Base-by-base conservation (phyloP, 805 yeast species). In the Cyberlindnera samutprakarnensis region DNA sequence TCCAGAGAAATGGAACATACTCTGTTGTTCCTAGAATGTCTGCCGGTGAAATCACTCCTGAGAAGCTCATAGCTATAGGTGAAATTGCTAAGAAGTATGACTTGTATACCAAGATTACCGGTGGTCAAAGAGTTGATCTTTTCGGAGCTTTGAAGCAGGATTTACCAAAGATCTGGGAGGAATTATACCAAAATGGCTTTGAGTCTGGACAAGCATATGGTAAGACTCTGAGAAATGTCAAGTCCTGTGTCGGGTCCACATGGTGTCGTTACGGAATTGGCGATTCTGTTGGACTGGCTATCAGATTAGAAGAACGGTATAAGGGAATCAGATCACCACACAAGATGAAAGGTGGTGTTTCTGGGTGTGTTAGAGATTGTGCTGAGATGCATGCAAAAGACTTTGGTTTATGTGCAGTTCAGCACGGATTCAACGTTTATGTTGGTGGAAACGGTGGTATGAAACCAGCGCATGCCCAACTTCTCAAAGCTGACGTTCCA, bases 391-490 rank as follows among this genome's bases (percentile, higher is more conserved):
- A 58, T 37, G 53, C 56, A 11, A 58, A 58, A 35, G 64, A 58
- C 35, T 58, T 58, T 38, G 64, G 64, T 9, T 44, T 58, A 1
- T 56, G 62, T 41, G 59, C 62, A 11, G 61, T 56, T 12, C 56
- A 53, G 31, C 54, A 51, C 32, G 64, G 64, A 2, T 59, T 44
- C 38, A 57, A 54, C 33, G 58, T 59, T 14, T 59, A 37, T 34
- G 62, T 57, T 23, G 64, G 64, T 12, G 64, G 62, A 18, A 59
- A 59, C 35, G 64, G 64, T 27, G 64, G 62, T 36, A 57, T 59
- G 62, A 57, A 54, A 27, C 64, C 64, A 3, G 62, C 64, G 4
- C 62, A 57, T 42, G 62, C 61, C 1, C 54, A 47, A 33, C 44
- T 59, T 4, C 37, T 59, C 19, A 51, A 53, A 18, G 47, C 58